Evolutionary conservation across 129 eudicot species (phyloP).

Genomic region (Heracleum sosnowskyi): DNA sequence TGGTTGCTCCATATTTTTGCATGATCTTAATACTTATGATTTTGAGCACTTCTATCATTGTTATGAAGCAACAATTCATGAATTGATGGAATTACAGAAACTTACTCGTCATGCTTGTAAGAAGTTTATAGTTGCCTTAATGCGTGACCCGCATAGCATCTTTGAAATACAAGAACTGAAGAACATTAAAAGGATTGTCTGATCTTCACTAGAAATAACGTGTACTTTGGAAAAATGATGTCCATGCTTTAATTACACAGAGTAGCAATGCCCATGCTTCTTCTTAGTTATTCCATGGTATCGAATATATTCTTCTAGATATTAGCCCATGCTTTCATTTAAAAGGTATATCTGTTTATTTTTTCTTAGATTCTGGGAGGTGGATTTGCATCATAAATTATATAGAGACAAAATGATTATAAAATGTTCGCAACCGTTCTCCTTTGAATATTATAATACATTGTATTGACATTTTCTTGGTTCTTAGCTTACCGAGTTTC

Average conservation of each 20-base stretch:
- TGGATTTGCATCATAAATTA: not conserved
- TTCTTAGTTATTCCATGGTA: no score
- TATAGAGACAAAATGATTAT: not conserved
- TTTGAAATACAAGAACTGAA: not conserved
- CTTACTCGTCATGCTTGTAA: not conserved
- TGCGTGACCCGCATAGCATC: not conserved
- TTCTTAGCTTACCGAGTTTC: not conserved
- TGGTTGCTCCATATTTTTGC: no score
- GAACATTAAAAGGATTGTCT: not conserved
- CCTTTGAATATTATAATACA: not conserved
- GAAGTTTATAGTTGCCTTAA: not conserved
- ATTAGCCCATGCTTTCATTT: constrained; percentile 1
- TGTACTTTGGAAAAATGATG: not conserved
- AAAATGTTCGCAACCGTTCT: not conserved
- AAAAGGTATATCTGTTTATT: not conserved
- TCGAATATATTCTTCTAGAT: not conserved
- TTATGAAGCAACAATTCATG: no score
- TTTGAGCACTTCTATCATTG: not conserved
- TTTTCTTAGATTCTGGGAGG: not conserved
- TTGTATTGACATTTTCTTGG: not conserved
- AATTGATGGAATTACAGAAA: not conserved
- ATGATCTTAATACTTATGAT: no score
- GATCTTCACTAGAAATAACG: not conserved
- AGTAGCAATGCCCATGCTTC: not conserved
- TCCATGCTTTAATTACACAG: not conserved